Percentiles rank a stretch among this genome's conserved stretches.
phyloP scores from a whole-genome alignment of 2,329 filamentous ascomycete species.

The Fusarium solani-melongenae region DNA sequence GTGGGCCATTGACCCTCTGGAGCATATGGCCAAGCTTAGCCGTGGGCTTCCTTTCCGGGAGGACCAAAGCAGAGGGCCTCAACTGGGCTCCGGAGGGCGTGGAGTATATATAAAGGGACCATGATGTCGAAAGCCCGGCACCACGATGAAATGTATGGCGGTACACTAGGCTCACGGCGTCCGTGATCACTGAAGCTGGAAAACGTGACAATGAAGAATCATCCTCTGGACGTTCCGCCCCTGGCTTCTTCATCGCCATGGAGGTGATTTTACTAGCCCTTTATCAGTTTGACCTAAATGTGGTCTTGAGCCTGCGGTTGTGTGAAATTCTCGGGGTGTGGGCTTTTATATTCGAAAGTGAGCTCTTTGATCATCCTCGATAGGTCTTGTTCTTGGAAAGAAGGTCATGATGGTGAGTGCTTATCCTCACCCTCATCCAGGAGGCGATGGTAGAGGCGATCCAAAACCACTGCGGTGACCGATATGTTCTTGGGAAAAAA shows the following conservation, averaged over 20 bases:
- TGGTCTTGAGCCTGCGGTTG: neutral
- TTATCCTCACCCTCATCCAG: too few relatives aligned
- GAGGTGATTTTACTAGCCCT: neutral
- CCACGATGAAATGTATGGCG: fast-evolving
- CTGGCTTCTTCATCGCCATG: neutral
- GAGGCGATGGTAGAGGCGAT: too few relatives aligned
- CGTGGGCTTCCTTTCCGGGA: neutral
- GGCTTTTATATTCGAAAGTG: neutral
- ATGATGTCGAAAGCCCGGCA: neutral
- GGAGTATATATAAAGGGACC: too few relatives aligned
- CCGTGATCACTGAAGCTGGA: neutral
- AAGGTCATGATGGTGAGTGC: neutral
- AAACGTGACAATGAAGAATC: neutral
- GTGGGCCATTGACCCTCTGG: neutral
- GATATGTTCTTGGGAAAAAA: too few relatives aligned
- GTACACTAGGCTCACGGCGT: neutral
- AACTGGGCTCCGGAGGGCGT: neutral
- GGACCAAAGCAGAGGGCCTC: neutral
- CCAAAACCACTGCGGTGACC: too few relatives aligned
- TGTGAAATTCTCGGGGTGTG: neutral
- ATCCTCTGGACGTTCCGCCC: neutral
- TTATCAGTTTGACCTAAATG: neutral
- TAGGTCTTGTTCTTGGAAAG: neutral
- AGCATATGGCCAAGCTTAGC: neutral
- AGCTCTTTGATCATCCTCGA: neutral